Conservation (phyloP, 495 filamentous ascomycete species). For the Penicillium maclennaniae region DNA sequence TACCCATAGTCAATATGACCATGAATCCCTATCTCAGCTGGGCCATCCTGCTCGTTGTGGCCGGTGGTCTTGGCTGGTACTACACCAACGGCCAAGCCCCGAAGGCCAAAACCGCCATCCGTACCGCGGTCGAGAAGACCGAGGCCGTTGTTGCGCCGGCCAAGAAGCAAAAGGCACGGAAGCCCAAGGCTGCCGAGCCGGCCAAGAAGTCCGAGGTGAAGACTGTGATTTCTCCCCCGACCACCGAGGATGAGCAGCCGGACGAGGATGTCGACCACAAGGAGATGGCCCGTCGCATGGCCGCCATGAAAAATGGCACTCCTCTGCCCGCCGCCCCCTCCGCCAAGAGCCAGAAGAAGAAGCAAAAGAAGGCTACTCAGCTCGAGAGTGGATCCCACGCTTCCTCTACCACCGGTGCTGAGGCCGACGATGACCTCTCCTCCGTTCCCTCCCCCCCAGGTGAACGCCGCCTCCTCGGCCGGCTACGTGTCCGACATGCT, state of each 20-base stretch:
- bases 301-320: conserved; percentile 61
- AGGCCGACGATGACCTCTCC: conserved; percentile 80
- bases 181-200: conserved; percentile 34
- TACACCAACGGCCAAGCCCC: conserved; percentile 40
- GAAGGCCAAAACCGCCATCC: conserved; percentile 33
- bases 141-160: conserved; percentile 24
- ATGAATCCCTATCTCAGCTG: conserved; percentile 53
- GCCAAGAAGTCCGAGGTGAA: conserved; percentile 33
- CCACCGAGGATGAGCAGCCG: conserved; percentile 41
- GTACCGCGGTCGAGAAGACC: conserved; percentile 32
- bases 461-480: conserved; percentile 41
- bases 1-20: conserved; percentile 20
- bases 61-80: conserved; percentile 46
- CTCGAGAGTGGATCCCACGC: conserved; percentile 38
- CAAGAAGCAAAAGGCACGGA: conserved; percentile 42
- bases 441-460: conserved; percentile 57
- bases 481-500: conserved; percentile 84
- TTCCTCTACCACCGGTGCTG: conserved; percentile 72
- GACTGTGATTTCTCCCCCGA: conserved; percentile 37
- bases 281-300: conserved; percentile 70
- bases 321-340: conserved; percentile 38
- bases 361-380: conserved; percentile 49
- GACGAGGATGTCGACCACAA: conserved; percentile 61
- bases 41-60: conserved; percentile 53
- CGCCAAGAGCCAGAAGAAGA: conserved; percentile 54